These are phyloP conservation scores for Ceriops tagal DNA, from an alignment of 345 rosid species.

Conservation along the genomic window DNA sequence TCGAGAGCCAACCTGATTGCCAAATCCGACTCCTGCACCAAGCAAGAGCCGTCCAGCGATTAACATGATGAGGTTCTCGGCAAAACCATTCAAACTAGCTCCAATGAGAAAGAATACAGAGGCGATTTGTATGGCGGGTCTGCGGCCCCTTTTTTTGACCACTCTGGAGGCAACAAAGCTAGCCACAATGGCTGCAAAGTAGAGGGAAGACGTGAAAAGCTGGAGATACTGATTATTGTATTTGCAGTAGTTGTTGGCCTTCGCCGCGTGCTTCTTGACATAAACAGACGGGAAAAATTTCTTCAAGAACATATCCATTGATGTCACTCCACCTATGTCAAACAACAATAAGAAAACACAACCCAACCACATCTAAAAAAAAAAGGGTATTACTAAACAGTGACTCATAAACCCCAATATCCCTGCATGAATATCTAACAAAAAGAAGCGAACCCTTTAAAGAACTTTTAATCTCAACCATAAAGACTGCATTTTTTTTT, in stretches of 20 bases:
- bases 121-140: constrained; percentile 69
- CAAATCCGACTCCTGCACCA: constrained; percentile 28
- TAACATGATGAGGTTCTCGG: constrained; percentile 23
- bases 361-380: not conserved
- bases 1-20: constrained; percentile 18
- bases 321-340: constrained; percentile 64
- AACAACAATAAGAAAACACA: not conserved
- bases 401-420: too few species aligned
- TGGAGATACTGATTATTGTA: constrained; percentile 55
- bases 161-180: constrained; percentile 51
- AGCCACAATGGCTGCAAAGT: constrained; percentile 58
- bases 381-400: too few species aligned
- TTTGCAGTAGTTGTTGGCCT: constrained; percentile 73
- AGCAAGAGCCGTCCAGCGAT: constrained; percentile 21
- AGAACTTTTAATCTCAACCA: too few species aligned
- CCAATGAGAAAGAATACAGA: constrained; percentile 64
- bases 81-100: constrained; percentile 23
- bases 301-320: constrained; percentile 77
- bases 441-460: too few species aligned
- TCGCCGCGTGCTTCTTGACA: constrained; percentile 49
- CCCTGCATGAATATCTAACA: too few species aligned
- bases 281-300: constrained; percentile 57
- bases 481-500: too few species aligned
- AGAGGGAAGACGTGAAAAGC: constrained; percentile 39
- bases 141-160: constrained; percentile 54